Conservation (phyloP, 2,329 filamentous ascomycete species). For the Cladosporium sp. region DNA sequence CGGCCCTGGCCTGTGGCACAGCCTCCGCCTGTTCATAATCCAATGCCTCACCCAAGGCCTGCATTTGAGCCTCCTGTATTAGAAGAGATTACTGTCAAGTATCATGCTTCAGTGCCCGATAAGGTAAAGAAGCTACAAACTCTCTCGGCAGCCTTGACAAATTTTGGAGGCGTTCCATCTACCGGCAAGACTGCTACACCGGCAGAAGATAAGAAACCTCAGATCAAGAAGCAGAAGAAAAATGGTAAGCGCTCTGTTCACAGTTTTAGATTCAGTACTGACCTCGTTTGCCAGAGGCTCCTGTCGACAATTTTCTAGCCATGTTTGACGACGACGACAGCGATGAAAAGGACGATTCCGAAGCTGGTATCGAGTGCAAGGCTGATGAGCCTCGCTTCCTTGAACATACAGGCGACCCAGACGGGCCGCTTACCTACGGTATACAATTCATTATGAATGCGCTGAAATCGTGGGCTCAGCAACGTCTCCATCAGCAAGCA, state of each 20-base stretch:
- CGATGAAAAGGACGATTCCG: conserved; percentile 12
- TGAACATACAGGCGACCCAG: conserved; percentile 17
- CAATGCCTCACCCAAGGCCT: background rate
- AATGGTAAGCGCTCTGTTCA: background rate
- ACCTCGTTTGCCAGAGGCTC: background rate
- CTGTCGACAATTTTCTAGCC: conserved; percentile 24
- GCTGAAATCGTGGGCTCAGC: conserved; percentile 31
- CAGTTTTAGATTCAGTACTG: background rate
- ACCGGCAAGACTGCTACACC: background rate
- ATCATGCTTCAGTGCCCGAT: conserved; percentile 15
- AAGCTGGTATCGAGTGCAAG: background rate
- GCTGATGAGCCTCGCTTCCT: conserved; percentile 12
- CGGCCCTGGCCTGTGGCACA: background rate
- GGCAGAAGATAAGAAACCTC: background rate
- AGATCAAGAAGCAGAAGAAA: background rate
- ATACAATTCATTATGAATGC: conserved; percentile 33
- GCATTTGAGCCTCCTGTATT: background rate
- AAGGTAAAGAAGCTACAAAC: conserved; percentile 26
- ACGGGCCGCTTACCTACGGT: conserved; percentile 27
- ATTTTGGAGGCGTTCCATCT: conserved; percentile 25
- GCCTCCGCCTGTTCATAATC: background rate
- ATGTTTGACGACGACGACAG: conserved; percentile 19
- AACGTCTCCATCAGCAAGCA: conserved; percentile 22
- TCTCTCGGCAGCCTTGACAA: conserved; percentile 23
- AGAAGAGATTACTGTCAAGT: conserved; percentile 10